Evolutionary conservation across 2,329 filamentous ascomycete genomes (phyloP).

Genomic region (Pseudogymnoascus sp.): DNA sequence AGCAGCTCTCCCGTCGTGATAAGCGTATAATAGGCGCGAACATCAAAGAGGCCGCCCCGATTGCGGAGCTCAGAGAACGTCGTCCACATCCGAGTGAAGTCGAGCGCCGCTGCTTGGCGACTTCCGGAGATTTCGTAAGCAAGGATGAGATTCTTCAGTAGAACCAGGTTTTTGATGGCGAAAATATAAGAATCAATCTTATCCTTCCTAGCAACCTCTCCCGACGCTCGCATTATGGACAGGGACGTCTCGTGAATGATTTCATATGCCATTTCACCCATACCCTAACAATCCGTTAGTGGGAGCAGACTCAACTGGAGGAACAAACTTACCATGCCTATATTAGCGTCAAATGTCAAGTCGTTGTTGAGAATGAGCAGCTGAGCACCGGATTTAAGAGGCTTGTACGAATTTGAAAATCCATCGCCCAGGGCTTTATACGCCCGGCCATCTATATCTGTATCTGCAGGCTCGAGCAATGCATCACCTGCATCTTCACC

Average conservation of each 20-base stretch:
- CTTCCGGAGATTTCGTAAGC: slow-evolving; percentile 83
- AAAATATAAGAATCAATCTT: slow-evolving; percentile 79
- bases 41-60: slow-evolving; percentile 45
- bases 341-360: slow-evolving; percentile 10
- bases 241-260: slow-evolving; percentile 87
- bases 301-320: not conserved
- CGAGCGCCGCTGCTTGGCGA: slow-evolving; percentile 45
- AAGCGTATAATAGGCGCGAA: slow-evolving; percentile 34
- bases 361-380: slow-evolving; percentile 12
- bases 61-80: slow-evolving; percentile 42
- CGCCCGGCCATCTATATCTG: slow-evolving; percentile 8
- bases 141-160: slow-evolving; percentile 91
- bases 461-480: slow-evolving; percentile 6
- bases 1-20: slow-evolving; percentile 32
- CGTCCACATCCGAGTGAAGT: slow-evolving; percentile 58
- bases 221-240: slow-evolving; percentile 70
- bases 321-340: slow-evolving; percentile 16
- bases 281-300: slow-evolving; percentile 18
- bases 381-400: slow-evolving; percentile 12
- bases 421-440: slow-evolving; percentile 8
- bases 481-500: not conserved
- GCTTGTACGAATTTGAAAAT: slow-evolving; percentile 10
- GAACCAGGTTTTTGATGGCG: slow-evolving; percentile 86
- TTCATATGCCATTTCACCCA: slow-evolving; percentile 56
- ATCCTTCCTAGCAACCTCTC: slow-evolving; percentile 63